Evolutionary conservation across 768 basidiomycete species (phyloP), one percentile per base, ranked within the genome.

Genomic region (Podaxis carcinomalis): DNA sequence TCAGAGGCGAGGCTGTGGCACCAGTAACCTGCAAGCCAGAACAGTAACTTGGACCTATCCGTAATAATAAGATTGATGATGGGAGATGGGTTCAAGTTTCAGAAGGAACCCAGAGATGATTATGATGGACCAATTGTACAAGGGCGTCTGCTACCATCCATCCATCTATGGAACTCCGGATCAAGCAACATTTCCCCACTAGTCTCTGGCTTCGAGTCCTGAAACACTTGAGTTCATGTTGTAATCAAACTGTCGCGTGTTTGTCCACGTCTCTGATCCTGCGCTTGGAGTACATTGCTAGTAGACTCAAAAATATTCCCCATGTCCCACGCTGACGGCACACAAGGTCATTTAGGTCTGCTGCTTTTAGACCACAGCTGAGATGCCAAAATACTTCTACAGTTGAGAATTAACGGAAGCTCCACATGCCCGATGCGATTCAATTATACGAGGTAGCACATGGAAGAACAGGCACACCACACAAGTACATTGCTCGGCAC

Each of bases 1-100:
- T 57, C 56, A 57, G 7, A 56, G 56, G 50, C 5, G 51, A 53
- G 58, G 58, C 58, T 59, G 58, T 59, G 58, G 16, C 25, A 59
- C 32, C 58, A 51, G 58, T 44, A 59, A 59, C 58, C 14, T 35
- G 37, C 51, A 14, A 37, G 16, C n/a, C 36, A 55, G 39, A 49
- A 60, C 53, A 60, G 51, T 42, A 46, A 32, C 57, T 42, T 37
- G 27, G 39, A 21, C 56, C 46, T 32, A 19, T 37, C 25, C 52
- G 52, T 35, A 50, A 53, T 52, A 60, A 36, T n/a, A 36, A 54
- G 59, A 60, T 60, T 53, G 52, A 54, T 60, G 51, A 46, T 42
- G 51, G 39, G 49, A 50, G 49, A 51, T 51, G 40, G 23, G n/a
- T 7, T 40, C 13, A 40, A 32, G 59, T 54, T 60, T 54, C 42